These are phyloP conservation scores for Scedosporium dehoogii DNA, from an alignment of 2,329 filamentous ascomycete genomes.

Conservation along the genomic window DNA sequence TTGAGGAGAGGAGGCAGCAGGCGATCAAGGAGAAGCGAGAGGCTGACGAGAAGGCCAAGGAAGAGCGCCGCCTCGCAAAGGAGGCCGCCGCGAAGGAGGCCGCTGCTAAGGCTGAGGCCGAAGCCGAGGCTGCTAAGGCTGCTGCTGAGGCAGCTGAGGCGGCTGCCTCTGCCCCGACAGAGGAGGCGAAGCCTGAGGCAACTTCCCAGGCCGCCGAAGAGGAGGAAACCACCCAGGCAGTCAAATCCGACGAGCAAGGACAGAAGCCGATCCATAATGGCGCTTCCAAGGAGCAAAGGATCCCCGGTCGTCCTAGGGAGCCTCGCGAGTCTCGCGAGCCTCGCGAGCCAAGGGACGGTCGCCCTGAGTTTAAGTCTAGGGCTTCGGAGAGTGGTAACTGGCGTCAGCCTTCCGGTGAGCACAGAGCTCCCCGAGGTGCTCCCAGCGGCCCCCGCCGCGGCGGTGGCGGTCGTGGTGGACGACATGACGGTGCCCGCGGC, in stretches of 20 bases:
- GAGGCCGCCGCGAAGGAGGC: slow-evolving; percentile 54
- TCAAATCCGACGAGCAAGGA: slow-evolving; percentile 17
- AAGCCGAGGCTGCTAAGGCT: slow-evolving; percentile 23
- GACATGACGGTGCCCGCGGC: slow-evolving; percentile 34
- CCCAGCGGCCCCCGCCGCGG: slow-evolving; percentile 32
- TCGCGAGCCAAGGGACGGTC: slow-evolving; percentile 33
- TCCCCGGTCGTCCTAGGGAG: slow-evolving; percentile 27
- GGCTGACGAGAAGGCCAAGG: slow-evolving; percentile 75
- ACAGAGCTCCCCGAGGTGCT: slow-evolving; percentile 31
- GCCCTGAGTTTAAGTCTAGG: slow-evolving; percentile 41
- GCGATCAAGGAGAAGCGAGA: slow-evolving; percentile 75
- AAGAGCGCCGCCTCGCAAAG: slow-evolving; percentile 56
- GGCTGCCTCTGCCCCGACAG: slow-evolving; percentile 20
- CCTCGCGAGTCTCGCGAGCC: slow-evolving; percentile 20
- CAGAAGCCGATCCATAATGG: slow-evolving; percentile 9
- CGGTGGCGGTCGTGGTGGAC: slow-evolving; percentile 30
- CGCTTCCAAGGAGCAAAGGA: slow-evolving; percentile 34
- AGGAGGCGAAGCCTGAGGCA: slow-evolving; percentile 15
- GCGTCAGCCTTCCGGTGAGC: slow-evolving; percentile 42
- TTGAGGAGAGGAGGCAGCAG: slow-evolving; percentile 78
- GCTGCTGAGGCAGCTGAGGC: slow-evolving; percentile 21
- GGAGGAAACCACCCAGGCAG: slow-evolving; percentile 18
- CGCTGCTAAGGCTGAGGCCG: slow-evolving; percentile 34
- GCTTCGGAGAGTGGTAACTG: slow-evolving; percentile 50
- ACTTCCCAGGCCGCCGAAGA: slow-evolving; percentile 16